Base-by-base conservation (phyloP, 495 filamentous ascomycete genomes). In the Talaromyces trachyspermus region DNA sequence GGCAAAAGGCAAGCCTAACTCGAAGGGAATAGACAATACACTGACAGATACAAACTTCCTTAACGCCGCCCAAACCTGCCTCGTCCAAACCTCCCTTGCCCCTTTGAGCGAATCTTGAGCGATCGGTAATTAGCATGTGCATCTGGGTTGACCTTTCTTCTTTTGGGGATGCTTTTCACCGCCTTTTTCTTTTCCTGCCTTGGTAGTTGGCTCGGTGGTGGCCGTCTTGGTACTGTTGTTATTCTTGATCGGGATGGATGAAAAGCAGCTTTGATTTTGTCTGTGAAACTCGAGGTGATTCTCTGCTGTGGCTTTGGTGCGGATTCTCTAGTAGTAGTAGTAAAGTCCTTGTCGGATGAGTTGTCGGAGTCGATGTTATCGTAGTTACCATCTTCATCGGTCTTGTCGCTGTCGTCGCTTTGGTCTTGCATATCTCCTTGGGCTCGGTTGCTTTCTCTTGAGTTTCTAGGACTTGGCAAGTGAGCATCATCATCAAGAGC, bases 121-220 rank as follows among this genome's bases (percentile, higher is more conserved):
- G 53, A 50, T 20, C 38, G 50, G 12, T 50, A 55, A 46, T 43
- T 55, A 10, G 53, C 40, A 48, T 90, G 81, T 2, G 89, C 85
- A 39, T 81, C 65, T 4, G 83, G 81, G 46, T 79, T 85, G 39
- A 89, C 70, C 65, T 86, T 95, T 50, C 79, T 76, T 18, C 62
- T 67, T 65, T 65, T 52, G 76, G 79, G 59, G 81, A 81, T 5
- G 68, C 70, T 44, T 32, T 27, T 69, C 68, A 20, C 49, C 55
- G 42, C 54, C 44, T 11, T 56, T 52, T 17, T 33, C 45, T 6
- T 40, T 46, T 10, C 54, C 55, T 41, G 65, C 70, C 26, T 55
- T 59, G 18, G 63, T 60, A 12, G 55, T 55, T 7, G 51, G n/a
- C n/a, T n/a, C 51, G 11, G 57, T 51, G 18, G 64, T 62, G 20